Evolutionary conservation across 208 protist genomes (phyloP).

Genomic region (Porcisia hertigi): DNA sequence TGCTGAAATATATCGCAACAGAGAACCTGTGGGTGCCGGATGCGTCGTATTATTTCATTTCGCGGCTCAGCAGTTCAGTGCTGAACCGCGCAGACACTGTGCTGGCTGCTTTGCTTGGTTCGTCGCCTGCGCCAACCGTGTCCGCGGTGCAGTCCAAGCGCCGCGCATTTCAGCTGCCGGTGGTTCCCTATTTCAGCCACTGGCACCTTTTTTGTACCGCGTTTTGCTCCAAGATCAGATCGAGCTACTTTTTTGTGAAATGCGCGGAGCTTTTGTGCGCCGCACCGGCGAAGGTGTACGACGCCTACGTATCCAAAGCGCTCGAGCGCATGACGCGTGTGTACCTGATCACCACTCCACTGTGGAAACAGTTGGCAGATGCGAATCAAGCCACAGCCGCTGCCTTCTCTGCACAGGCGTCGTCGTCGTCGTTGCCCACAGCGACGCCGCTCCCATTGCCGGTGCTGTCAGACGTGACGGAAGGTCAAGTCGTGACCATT

Average conservation of each 20-base stretch:
- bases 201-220: slow-evolving; percentile 79
- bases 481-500: slow-evolving; percentile 40
- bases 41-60: slow-evolving; percentile 38
- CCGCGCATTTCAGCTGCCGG: slow-evolving; percentile 19
- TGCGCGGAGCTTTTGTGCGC: slow-evolving; percentile 50
- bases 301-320: slow-evolving; percentile 31
- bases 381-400: slow-evolving; percentile 22
- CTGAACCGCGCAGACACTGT: slow-evolving; percentile 32
- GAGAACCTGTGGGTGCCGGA: slow-evolving; percentile 38
- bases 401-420: slow-evolving; percentile 1
- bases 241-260: slow-evolving; percentile 69
- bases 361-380: slow-evolving; percentile 24
- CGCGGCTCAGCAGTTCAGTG: slow-evolving; percentile 27
- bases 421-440: background rate
- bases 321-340: slow-evolving; percentile 36
- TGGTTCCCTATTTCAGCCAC: slow-evolving; percentile 46
- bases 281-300: slow-evolving; percentile 38
- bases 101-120: slow-evolving; percentile 4
- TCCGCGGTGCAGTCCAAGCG: background rate
- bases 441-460: slow-evolving; percentile 9
- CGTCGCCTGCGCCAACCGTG: slow-evolving; percentile 6
- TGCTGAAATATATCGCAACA: slow-evolving; percentile 43
- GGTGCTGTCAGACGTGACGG: slow-evolving; percentile 25
- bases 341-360: slow-evolving; percentile 28
- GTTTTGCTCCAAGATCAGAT: slow-evolving; percentile 53